Percentiles rank a stretch among this genome's conserved stretches.
Evolutionary conservation across 768 basidiomycete genomes (phyloP).

Genomic region (Porphyrellus cyaneotinctus): DNA sequence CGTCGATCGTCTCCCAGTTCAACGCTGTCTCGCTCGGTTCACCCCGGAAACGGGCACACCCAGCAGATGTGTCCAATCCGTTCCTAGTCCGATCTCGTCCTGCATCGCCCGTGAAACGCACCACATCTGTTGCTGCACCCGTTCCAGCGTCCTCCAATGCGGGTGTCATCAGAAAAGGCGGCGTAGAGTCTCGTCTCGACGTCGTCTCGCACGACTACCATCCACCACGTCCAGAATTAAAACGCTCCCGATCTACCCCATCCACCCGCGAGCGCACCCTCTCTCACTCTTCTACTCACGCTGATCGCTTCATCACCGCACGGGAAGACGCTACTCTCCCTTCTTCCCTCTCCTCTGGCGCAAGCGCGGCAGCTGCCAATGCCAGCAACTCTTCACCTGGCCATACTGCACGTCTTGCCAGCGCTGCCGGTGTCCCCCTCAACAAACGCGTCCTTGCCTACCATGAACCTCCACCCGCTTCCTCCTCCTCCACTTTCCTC

Average conservation of each 20-base stretch:
- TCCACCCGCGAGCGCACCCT: slow-evolving; percentile 39
- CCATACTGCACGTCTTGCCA: slow-evolving; percentile 74
- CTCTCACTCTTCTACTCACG: slow-evolving; percentile 41
- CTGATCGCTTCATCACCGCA: slow-evolving; percentile 73
- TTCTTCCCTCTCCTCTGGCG: slow-evolving; percentile 60
- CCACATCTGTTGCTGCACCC: slow-evolving; percentile 46
- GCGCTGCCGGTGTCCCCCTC: slow-evolving; percentile 69
- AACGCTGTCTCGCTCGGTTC: slow-evolving; percentile 35
- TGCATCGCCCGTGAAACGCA: slow-evolving; percentile 62
- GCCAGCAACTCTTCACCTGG: slow-evolving; percentile 60
- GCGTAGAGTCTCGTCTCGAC: slow-evolving; percentile 71
- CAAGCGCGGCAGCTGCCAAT: slow-evolving; percentile 33
- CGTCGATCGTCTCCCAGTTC: slow-evolving; percentile 39
- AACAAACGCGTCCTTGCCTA: slow-evolving; percentile 85
- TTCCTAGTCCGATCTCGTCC: slow-evolving; percentile 57
- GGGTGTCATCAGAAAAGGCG: slow-evolving; percentile 72
- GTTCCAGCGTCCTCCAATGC: slow-evolving; percentile 55
- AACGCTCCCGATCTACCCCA: slow-evolving; percentile 72
- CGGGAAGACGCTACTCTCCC: slow-evolving; percentile 52
- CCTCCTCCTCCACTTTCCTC: slow-evolving; percentile 72
- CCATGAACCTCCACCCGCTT: slow-evolving; percentile 78
- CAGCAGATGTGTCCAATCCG: slow-evolving; percentile 57
- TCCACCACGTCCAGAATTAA: slow-evolving; percentile 57
- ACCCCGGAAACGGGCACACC: slow-evolving; percentile 27
- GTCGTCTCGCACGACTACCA: slow-evolving; percentile 76